Conservation (phyloP, 495 filamentous ascomycete genomes). For the Hypoxylon fuscum region DNA sequence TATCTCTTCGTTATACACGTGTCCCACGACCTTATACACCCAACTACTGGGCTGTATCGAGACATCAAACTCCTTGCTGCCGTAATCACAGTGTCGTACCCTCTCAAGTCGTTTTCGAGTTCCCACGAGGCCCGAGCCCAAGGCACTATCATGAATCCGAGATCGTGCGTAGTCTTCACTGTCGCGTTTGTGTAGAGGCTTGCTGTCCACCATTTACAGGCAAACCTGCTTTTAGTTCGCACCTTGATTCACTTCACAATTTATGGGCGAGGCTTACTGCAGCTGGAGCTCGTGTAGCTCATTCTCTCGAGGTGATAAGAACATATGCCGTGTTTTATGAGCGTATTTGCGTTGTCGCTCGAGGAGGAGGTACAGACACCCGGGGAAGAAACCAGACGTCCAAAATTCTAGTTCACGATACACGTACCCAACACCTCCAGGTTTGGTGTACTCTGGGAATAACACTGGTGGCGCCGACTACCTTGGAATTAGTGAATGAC, state of each 20-base stretch:
- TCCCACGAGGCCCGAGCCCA: constrained; percentile 51
- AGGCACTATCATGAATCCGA: constrained; percentile 57
- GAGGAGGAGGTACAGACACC: constrained; percentile 45
- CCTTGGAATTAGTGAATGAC: background rate
- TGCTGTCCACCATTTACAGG: constrained; percentile 45
- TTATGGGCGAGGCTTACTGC: constrained; percentile 26
- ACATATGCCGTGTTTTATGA: constrained; percentile 1
- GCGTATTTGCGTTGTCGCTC: constrained; percentile 40
- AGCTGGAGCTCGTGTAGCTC: constrained; percentile 30
- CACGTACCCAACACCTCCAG: constrained; percentile 39
- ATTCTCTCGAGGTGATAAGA: background rate
- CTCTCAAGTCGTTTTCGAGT: constrained; percentile 42
- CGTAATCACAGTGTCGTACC: constrained; percentile 38
- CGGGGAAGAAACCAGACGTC: constrained; percentile 58
- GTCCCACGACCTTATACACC: constrained; percentile 54
- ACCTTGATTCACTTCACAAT: background rate
- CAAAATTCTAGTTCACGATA: constrained; percentile 53
- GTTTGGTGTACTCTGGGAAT: constrained; percentile 47
- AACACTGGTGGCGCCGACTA: constrained; percentile 1
- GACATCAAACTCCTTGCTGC: constrained; percentile 50
- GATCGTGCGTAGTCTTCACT: constrained; percentile 52
- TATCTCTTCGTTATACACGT: constrained; percentile 44
- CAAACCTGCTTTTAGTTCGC: background rate
- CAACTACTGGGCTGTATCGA: constrained; percentile 46
- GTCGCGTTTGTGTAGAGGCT: constrained; percentile 49